Evolutionary conservation across 768 basidiomycete genomes (phyloP), one percentile per base, ranked within the genome.

Genomic region (Boletus bicolor): DNA sequence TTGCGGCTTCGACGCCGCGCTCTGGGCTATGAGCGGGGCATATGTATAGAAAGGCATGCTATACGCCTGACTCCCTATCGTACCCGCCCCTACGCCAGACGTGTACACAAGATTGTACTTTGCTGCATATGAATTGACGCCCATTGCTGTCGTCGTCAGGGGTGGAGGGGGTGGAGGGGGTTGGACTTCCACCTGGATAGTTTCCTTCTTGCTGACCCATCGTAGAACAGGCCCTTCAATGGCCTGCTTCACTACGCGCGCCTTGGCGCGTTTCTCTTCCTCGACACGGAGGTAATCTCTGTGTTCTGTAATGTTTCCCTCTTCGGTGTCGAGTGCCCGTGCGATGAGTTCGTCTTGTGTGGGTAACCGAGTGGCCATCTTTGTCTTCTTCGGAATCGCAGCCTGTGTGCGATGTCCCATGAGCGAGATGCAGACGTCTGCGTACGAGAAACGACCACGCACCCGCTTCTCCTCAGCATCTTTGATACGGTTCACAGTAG

Each of bases 331-430:
- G 17, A 94, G 80, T 0, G 93, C 93, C 7, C 82, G 82, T 2
- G 83, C 84, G 54, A 95, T 87, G 8, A 94, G 80, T 63, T 94
- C 89, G n/a, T 82, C 87, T 64, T 95, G 93, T 0, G 91, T 91
- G 43, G 77, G 80, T 6, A 74, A 68, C 32, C 77, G 84, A 24
- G 73, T 76, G 51, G 76, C 77, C 3, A 71, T 68, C 64, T 84
- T 88, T 7, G 72, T 65, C 62, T 85, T 87, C 73, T 85, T 90
- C 1, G 86, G 82, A 10, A 75, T 59, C 0, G 84, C 76, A 12
- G 83, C 82, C 84, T 86, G 49, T 35, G 53, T 50, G 39, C n/a
- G 15, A 15, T 8, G 30, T 7, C 1, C 3, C 8, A 17, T 63
- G 39, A 66, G 43, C 7, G 5, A 57, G 5, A 41, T 1, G 2